Percentiles rank a stretch among this genome's conserved stretches.
phyloP scores from a whole-genome alignment of 1,139 yeast species.

The Wickerhamomyces sp. region DNA sequence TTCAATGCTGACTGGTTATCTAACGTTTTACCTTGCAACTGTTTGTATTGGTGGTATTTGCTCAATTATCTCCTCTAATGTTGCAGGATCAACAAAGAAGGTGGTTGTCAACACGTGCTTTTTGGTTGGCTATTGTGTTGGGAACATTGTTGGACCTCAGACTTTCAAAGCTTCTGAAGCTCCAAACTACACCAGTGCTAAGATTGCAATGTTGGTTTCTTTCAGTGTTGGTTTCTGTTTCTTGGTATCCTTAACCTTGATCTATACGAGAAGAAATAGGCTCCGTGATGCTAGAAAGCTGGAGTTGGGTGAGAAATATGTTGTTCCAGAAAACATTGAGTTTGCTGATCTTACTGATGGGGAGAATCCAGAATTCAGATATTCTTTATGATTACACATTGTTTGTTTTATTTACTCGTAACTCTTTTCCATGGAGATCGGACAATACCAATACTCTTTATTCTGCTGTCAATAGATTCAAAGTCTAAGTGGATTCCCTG shows the following conservation, averaged over 20 bases:
- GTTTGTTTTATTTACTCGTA: background rate
- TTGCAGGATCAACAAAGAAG: conserved; percentile 60
- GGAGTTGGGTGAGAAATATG: conserved; percentile 3
- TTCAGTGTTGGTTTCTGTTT: background rate
- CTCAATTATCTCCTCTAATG: conserved; percentile 30
- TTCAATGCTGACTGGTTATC: conserved; percentile 1
- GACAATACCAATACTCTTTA: too few species aligned
- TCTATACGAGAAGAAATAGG: conserved; percentile 8
- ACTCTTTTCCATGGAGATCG: too few species aligned
- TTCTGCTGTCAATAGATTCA: too few species aligned
- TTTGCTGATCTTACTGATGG: conserved; percentile 48
- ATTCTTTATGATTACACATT: conserved; percentile 11
- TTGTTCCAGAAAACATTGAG: conserved; percentile 34
- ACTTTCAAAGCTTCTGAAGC: conserved; percentile 37
- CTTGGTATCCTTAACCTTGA: background rate
- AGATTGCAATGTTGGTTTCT: conserved; percentile 12
- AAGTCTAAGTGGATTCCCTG: too few species aligned
- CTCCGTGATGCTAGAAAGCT: conserved; percentile 16
- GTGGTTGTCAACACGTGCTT: conserved; percentile 37
- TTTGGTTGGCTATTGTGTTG: conserved; percentile 48
- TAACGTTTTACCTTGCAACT: conserved; percentile 7
- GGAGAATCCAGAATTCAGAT: conserved; percentile 43
- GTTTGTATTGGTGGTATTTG: conserved; percentile 6
- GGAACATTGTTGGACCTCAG: conserved; percentile 46
- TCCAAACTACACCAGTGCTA: conserved; percentile 30